phyloP scores from a whole-genome alignment of 148 eudicot genomes.

The Mesembryanthemum crystallinum region DNA sequence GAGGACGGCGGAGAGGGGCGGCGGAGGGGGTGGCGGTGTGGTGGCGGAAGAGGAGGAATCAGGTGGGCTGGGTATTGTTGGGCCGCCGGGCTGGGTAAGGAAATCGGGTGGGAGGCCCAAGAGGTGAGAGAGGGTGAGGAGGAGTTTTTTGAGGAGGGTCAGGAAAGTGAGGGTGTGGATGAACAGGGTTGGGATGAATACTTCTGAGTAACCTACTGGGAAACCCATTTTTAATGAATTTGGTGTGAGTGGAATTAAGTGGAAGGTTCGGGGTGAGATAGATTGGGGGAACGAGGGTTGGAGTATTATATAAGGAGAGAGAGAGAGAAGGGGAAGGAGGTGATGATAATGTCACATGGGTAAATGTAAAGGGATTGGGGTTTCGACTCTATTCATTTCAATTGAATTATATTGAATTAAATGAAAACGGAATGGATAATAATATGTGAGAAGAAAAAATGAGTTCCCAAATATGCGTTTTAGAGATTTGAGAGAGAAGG shows the following conservation, averaged over 20 bases:
- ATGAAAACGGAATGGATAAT: no score
- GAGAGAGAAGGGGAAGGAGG: not conserved
- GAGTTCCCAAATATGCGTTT: no score
- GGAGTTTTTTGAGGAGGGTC: conserved; percentile 14
- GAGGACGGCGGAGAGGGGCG: conserved; percentile 18
- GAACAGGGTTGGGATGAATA: conserved; percentile 34
- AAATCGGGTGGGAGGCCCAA: conserved; percentile 22
- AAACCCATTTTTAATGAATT: conserved; percentile 26
- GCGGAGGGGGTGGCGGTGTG: not conserved
- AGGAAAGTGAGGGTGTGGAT: conserved; percentile 33
- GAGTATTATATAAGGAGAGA: not conserved
- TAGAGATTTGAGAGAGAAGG: no score
- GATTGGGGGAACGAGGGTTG: not conserved
- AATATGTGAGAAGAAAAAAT: no score
- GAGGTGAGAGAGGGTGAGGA: conserved; percentile 20
- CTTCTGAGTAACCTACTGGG: conserved; percentile 35
- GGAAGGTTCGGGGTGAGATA: not conserved
- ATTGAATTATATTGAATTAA: no score
- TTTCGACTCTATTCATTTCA: no score
- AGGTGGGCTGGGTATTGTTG: no score
- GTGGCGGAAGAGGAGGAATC: no score
- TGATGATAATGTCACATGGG: not conserved
- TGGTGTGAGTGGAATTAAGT: not conserved
- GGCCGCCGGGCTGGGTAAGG: conserved; percentile 6
- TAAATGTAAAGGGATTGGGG: no score